Conservation (phyloP, 139 green algal species). For the Tetradesmus lagerheimii region DNA sequence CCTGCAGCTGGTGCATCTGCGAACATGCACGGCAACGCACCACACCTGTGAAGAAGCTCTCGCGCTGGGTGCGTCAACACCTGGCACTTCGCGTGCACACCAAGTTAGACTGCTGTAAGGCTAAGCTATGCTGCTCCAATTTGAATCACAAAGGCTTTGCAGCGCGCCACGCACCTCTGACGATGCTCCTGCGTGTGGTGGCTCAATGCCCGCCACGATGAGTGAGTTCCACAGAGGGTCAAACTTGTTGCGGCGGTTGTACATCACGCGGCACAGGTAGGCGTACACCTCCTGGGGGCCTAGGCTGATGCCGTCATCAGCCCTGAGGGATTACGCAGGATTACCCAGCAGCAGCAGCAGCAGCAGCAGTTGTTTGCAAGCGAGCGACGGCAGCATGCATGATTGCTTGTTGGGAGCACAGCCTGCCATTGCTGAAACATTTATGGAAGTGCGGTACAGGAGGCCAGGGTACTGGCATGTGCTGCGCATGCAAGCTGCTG, state of each 20-base stretch:
- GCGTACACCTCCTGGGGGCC: conserved; percentile 85
- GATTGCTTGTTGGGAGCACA: no score
- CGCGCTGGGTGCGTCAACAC: no score
- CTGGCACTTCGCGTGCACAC: no score
- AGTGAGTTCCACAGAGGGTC: conserved; percentile 98
- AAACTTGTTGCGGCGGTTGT: conserved; percentile 94
- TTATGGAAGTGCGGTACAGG: no score
- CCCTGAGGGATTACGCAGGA: conserved; percentile 50
- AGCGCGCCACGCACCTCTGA: conserved; percentile 3
- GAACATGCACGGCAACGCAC: no score
- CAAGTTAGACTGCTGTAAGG: no score
- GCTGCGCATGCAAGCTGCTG: no score
- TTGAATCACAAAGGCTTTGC: conserved; percentile 1
- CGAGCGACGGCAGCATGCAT: no score
- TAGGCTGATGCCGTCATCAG: conserved; percentile 90
- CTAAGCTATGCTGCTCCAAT: neutral
- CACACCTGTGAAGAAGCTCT: no score
- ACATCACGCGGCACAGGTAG: conserved; percentile 96
- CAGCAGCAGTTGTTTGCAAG: neutral
- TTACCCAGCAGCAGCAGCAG: neutral
- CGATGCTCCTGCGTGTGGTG: neutral
- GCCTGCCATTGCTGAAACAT: no score
- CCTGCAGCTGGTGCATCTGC: no score
- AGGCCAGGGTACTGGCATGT: no score
- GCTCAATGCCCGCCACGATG: conserved; percentile 87